These are phyloP conservation scores for Polychaeton citri DNA, from an alignment of 2,329 filamentous ascomycete species.

Conservation along the genomic window DNA sequence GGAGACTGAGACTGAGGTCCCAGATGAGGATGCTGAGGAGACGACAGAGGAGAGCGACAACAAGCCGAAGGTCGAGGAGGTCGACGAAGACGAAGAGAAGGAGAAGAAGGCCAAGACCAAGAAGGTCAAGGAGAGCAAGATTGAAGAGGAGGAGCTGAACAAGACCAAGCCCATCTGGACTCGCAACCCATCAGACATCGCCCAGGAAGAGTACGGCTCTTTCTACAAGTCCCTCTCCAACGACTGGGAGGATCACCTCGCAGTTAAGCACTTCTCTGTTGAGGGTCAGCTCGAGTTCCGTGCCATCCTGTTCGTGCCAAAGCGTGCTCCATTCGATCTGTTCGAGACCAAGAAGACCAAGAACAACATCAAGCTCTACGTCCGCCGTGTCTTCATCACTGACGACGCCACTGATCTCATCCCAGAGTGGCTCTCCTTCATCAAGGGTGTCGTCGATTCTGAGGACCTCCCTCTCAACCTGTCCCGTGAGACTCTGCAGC, in stretches of 20 bases:
- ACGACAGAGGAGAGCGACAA: constrained; percentile 58
- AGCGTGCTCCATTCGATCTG: constrained; percentile 97
- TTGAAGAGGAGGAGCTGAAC: constrained; percentile 99
- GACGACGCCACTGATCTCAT: constrained; percentile 98
- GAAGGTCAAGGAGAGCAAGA: constrained; percentile 97
- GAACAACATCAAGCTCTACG: constrained; percentile 99
- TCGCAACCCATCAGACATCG: constrained; percentile 91
- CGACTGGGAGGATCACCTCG: constrained; percentile 99
- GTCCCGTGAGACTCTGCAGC: constrained; percentile 98
- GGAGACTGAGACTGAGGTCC: constrained; percentile 98
- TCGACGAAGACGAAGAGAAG: constrained; percentile 69
- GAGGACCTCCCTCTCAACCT: constrained; percentile 99
- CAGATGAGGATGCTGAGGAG: constrained; percentile 81
- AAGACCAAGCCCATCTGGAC: constrained; percentile 99
- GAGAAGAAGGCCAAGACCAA: constrained; percentile 97
- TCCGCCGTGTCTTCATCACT: constrained; percentile 99
- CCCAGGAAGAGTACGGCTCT: constrained; percentile 87
- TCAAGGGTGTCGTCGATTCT: constrained; percentile 99
- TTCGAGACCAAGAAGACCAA: constrained; percentile 99
- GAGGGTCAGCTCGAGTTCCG: constrained; percentile 99
- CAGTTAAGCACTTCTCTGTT: constrained; percentile 99
- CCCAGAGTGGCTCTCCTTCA: constrained; percentile 96
- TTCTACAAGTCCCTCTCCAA: constrained; percentile 99
- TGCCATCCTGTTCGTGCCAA: constrained; percentile 97
- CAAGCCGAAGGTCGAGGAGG: constrained; percentile 91